Conservation (phyloP, 1,284 basidiomycete species). For the Tilletiopsis washingtonensis region DNA sequence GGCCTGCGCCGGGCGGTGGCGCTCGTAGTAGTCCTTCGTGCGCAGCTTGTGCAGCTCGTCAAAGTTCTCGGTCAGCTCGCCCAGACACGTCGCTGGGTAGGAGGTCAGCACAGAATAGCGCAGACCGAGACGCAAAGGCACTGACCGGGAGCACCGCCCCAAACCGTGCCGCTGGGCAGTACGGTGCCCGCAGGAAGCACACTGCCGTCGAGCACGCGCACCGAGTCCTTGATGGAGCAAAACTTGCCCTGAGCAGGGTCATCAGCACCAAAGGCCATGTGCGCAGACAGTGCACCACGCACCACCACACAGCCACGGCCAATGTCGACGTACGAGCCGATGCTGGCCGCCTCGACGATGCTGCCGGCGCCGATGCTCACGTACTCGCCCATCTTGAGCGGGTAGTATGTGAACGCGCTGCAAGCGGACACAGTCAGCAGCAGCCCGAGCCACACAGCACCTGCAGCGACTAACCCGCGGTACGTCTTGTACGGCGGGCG, state of each 20-base stretch:
- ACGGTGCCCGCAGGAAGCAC: conserved; percentile 87
- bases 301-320: conserved; percentile 88
- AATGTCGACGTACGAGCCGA: conserved; percentile 89
- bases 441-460: not conserved
- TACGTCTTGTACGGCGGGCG: conserved; percentile 55
- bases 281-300: not conserved
- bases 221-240: conserved; percentile 91
- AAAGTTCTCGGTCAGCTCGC: conserved; percentile 80
- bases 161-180: conserved; percentile 76
- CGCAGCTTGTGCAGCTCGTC: conserved; percentile 69
- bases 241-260: conserved; percentile 70
- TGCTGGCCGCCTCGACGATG: conserved; percentile 86
- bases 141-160: conserved; percentile 78
- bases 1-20: conserved; percentile 56
- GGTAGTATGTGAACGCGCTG: conserved; percentile 85
- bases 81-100: conserved; percentile 62
- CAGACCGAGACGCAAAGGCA: not conserved
- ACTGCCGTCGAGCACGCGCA: conserved; percentile 74
- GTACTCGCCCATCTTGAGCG: conserved; percentile 90
- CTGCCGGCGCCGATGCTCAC: conserved; percentile 81
- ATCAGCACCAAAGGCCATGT: not conserved
- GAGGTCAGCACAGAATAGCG: not conserved
- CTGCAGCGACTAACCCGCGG: conserved; percentile 60
- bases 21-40: conserved; percentile 67
- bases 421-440: too few species aligned